Evolutionary conservation across 179 eudicot species (phyloP), one percentile per base, ranked within the genome.

Genomic region (Sideroxylon spinosum): DNA sequence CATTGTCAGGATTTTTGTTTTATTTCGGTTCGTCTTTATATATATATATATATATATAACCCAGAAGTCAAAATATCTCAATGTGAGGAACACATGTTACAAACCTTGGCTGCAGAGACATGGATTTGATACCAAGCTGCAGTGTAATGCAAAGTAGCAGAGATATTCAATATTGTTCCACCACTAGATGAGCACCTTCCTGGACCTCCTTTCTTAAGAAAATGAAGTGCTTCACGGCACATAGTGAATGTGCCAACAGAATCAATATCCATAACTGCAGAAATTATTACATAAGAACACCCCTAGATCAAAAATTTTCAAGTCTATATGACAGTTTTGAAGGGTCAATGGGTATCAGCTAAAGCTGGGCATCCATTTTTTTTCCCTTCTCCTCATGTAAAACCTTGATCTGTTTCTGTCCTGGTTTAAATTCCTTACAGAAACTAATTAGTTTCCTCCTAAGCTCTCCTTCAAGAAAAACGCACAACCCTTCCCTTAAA

Each of bases 41-140:
- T 29, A 29, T 29, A 29, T 29, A 29, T 29, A 29, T 29, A 29
- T 29, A 29, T 29, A 29, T 29, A 29, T 29, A 29, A 29, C 23
- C 23, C 29, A 14, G 1, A 57, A 32, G 44, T 29, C 48, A 19
- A 72, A 29, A 78, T 2, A 23, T 77, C 65, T 23, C 44, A 76
- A 16, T 11, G 28, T 20, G n/a, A 32, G 74, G 14, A 9, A 68
- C 25, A 76, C n/a, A 20, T 23, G 10, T 61, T 44, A 76, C 87
- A 59, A 84, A 96, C 99, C 98, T 96, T 96, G 80, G 99, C 99
- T 19, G 99, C 99, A 73, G 97, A 85, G 75, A 96, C 98, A 78
- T 96, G 99, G 85, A 94, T 86, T 81, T 96, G 99, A 81, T 96
- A 96, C 98, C 98, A 96, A 75, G 95, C 50, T 59, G 99, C 99